Conservation (phyloP, 108 stramenopile genomes). For the Epipyxis sp. region DNA sequence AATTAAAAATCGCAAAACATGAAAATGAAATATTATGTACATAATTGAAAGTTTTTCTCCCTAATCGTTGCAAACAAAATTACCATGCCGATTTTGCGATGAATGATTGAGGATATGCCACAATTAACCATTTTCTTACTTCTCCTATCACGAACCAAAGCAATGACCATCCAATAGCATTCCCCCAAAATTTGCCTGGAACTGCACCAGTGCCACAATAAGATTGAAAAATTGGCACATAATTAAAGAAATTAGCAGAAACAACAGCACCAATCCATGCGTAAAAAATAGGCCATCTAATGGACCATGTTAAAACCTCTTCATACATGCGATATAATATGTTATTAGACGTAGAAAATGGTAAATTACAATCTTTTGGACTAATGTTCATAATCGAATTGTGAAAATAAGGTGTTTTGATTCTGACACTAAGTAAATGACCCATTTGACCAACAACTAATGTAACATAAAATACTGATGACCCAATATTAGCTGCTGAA, state of each 20-base stretch:
- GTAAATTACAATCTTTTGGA: no score
- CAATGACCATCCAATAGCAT: not conserved
- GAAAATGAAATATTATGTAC: no score
- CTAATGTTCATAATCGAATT: not conserved
- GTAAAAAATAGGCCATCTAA: not conserved
- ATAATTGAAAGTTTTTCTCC: no score
- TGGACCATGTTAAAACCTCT: not conserved
- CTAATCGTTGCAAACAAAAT: not conserved
- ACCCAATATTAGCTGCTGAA: not conserved
- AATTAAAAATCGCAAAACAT: no score
- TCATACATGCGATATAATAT: not conserved
- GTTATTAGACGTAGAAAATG: no score
- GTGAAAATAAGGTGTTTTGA: not conserved
- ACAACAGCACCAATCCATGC: not conserved
- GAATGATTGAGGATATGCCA: not conserved
- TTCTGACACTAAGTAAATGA: not conserved
- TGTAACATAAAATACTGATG: not conserved
- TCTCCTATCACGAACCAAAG: not conserved
- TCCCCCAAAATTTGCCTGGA: not conserved
- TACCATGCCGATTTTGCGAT: not conserved
- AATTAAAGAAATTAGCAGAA: slow-evolving; percentile 1
- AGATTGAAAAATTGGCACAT: not conserved
- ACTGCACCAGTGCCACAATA: not conserved
- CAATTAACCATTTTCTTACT: not conserved
- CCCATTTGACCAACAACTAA: not conserved